Percentiles rank a stretch among this genome's conserved stretches.
Evolutionary conservation across 805 yeast genomes (phyloP).

Genomic region (Priceomyces medius): DNA sequence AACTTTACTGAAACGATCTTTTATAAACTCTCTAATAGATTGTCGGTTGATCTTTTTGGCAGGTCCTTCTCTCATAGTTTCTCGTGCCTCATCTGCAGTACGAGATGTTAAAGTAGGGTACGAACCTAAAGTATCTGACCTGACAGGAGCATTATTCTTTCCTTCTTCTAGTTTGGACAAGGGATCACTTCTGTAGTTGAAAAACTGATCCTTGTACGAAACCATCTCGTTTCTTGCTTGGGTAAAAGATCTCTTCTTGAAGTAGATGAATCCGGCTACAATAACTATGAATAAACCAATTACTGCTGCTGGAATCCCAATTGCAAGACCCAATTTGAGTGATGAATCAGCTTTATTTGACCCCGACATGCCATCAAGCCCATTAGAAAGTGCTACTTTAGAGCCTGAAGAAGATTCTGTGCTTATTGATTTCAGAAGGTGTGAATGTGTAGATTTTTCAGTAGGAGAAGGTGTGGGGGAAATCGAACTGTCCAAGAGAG

Average conservation of each 20-base stretch:
- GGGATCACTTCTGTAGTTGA: constrained; percentile 2
- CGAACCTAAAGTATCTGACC: neutral
- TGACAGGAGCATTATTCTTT: neutral
- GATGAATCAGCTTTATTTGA: constrained; percentile 8
- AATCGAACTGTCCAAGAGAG: too few relatives aligned
- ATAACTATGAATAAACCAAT: constrained; percentile 21
- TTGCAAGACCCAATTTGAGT: constrained; percentile 28
- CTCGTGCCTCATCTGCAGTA: neutral
- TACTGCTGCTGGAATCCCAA: constrained; percentile 32
- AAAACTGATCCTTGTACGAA: constrained; percentile 9
- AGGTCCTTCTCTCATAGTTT: neutral
- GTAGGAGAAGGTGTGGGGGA: too few relatives aligned
- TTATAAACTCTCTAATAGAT: constrained; percentile 15
- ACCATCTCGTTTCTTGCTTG: constrained; percentile 11
- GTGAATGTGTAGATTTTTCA: too few relatives aligned
- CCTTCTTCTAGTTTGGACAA: neutral
- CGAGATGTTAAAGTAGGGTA: neutral
- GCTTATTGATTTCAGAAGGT: neutral
- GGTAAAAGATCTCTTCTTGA: constrained; percentile 15
- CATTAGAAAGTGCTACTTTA: neutral
- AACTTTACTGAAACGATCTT: constrained; percentile 23
- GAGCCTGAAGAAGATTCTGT: neutral
- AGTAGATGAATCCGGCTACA: constrained; percentile 19
- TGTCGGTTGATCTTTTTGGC: constrained; percentile 9
- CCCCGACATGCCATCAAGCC: constrained; percentile 4